phyloP scores from a whole-genome alignment of 2,329 filamentous ascomycete genomes.

The Arthrobotrys sphaeroides region DNA sequence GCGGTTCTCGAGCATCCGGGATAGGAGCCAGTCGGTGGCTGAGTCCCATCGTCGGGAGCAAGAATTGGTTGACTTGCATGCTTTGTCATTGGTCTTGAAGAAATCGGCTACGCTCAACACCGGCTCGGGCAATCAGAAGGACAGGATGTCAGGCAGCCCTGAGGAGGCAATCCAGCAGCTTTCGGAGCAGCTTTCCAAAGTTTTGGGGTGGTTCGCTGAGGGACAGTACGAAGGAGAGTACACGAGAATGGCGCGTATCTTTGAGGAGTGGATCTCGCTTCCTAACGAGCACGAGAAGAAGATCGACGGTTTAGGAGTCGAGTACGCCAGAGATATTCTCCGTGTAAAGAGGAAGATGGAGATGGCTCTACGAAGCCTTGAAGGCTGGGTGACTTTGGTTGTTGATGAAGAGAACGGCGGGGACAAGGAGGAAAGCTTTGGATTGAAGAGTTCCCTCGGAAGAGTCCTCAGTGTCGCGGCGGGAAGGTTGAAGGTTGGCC shows the following conservation, averaged over 20 bases:
- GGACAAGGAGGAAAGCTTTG: background rate
- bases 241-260: slow-evolving; percentile 35
- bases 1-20: slow-evolving; percentile 30
- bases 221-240: slow-evolving; percentile 49
- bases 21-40: slow-evolving; percentile 20
- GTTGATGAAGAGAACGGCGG: slow-evolving; percentile 18
- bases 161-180: slow-evolving; percentile 51
- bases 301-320: slow-evolving; percentile 35
- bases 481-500: slow-evolving; percentile 27
- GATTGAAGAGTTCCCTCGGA: slow-evolving; percentile 33
- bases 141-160: slow-evolving; percentile 26
- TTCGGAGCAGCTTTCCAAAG: slow-evolving; percentile 46
- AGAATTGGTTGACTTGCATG: slow-evolving; percentile 36
- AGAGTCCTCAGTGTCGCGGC: slow-evolving; percentile 27
- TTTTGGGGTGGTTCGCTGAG: slow-evolving; percentile 45
- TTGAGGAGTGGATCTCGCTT: slow-evolving; percentile 41
- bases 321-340: slow-evolving; percentile 27
- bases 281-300: slow-evolving; percentile 39
- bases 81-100: slow-evolving; percentile 38
- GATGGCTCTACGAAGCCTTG: slow-evolving; percentile 37
- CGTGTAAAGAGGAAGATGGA: slow-evolving; percentile 47
- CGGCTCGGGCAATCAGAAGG: slow-evolving; percentile 11
- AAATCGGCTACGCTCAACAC: slow-evolving; percentile 3
- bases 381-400: slow-evolving; percentile 40
- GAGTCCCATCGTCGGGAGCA: slow-evolving; percentile 33